phyloP scores from a whole-genome alignment of 306 rosid species.

The Prunus dulcis region DNA sequence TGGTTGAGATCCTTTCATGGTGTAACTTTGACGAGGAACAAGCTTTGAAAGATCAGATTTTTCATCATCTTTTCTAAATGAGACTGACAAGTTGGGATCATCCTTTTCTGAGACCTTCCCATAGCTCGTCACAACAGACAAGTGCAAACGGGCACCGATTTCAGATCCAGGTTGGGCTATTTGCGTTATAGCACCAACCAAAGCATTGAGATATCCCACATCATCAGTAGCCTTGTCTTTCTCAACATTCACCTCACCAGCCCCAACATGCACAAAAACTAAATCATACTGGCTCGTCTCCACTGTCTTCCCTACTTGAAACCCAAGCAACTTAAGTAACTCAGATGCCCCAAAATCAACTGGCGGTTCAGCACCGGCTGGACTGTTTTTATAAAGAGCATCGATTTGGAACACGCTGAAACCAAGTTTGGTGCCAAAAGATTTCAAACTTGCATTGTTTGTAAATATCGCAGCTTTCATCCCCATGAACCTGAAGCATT shows the following conservation, averaged over 20 bases:
- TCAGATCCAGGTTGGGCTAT: conserved; percentile 58
- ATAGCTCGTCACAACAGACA: conserved; percentile 74
- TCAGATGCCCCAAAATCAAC: conserved; percentile 37
- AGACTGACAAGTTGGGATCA: conserved; percentile 47
- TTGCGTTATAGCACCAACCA: conserved; percentile 61
- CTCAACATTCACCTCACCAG: conserved; percentile 42
- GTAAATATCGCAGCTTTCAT: conserved; percentile 82
- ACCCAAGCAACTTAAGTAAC: conserved; percentile 74
- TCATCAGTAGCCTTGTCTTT: conserved; percentile 37
- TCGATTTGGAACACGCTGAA: conserved; percentile 41
- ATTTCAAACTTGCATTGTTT: conserved; percentile 55
- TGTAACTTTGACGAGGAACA: conserved; percentile 79
- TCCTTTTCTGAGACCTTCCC: conserved; percentile 52
- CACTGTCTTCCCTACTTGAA: conserved; percentile 58
- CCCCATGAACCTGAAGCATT: conserved; percentile 83
- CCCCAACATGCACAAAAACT: conserved; percentile 71
- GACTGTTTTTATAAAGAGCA: conserved; percentile 28
- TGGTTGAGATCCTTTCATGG: conserved; percentile 69
- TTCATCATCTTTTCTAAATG: conserved; percentile 29
- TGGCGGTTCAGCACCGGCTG: conserved; percentile 17
- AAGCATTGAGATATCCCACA: conserved; percentile 52
- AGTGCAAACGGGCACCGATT: conserved; percentile 66
- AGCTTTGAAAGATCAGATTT: conserved; percentile 45
- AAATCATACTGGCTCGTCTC: conserved; percentile 61
- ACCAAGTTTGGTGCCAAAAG: conserved; percentile 65